Base-by-base conservation (phyloP, 768 basidiomycete species). In the Boletus vinaceobasis region DNA sequence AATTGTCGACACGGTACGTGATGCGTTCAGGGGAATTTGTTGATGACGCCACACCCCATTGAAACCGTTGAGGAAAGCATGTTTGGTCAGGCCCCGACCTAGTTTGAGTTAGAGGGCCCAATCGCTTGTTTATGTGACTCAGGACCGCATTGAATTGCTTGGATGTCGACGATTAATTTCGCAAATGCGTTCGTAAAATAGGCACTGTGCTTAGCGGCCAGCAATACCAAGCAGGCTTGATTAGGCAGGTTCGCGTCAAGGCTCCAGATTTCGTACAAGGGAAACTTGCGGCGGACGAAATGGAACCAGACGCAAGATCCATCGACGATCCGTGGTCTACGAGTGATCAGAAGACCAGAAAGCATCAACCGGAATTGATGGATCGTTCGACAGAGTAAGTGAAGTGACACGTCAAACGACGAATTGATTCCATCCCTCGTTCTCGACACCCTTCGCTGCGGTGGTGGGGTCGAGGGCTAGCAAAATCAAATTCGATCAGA, bases 351-450 rank as follows among this genome's bases (percentile, higher is more conserved):
- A 43, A 76, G 67, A 50, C 77, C 70, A 45, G 74, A 69, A 9
- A 70, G 68, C 11, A 74, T 76, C 31, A 74, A 61, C 62, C 81
- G 65, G 77, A 78, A 72, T 82, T 80, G 72, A 81, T 79, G 63
- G 82, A 86, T 86, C 86, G 73, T 86, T 84, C 19, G 68, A 73
- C 14, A 79, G 80, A 1, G 80, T 80, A 49, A 78, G 66, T 6
- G 80, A 83, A 4, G 79, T 69, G 51, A 78, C 78, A 65, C 82
- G 80, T 38, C 80, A 80, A 64, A 69, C 66, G 27, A 71, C 62
- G 2, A 75, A 75, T 36, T 73, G 69, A 48, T 73, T 65, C 59
- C 78, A 78, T 42, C 80, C 84, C 56, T 81, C 64, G 45, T 81
- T 75, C 31, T 75, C 75, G 52, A 84, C 80, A 43, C 77, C 78